Base-by-base conservation (phyloP, 441 rosid species). In the Daphne laureola region DNA sequence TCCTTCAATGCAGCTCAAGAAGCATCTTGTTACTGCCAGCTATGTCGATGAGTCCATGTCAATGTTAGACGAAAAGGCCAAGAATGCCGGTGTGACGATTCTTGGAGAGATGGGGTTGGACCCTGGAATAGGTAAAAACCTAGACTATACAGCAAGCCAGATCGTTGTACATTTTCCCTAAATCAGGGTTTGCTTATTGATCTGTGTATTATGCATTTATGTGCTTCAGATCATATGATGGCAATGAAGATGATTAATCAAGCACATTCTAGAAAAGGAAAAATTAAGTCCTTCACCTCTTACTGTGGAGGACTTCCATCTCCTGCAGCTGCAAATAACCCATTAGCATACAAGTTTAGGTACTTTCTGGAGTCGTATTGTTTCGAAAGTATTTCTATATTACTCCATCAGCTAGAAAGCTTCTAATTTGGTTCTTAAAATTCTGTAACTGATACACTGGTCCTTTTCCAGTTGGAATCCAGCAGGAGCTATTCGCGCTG, bases 251-350 rank as follows among this genome's bases (percentile, higher is more conserved):
- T 92, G 92, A 86, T 89, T 67, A 77, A 89, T 57, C 72, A 80
- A 62, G 96, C 90, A 43, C 96, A 70, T 67, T 67, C 53, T 42
- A 73, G 69, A 54, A 77, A 77, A 23, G 98, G 96, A n/a, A 83
- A 51, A 73, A 67, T 92, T 36, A 89, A 76, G 75, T 92, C 98
- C 49, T 86, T 92, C 61, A 75, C 81, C 50, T 92, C 96, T 42
- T 89, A 86, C 58, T 92, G 96, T 58, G 96, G 98, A 38, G 98
- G 87, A n/a, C 87, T 92, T 52, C 96, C 98, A 49, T 86, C 98
- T n/a, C 94, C 98, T 12, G 88, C 96, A 27, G 95, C 96, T 35
- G 96, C 96, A 58, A 83, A 88, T 61, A 88, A 86, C 61, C 96
- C 98, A 43, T 74, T 92, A 58, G 96, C 96, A 38, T 92, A 78